These are phyloP conservation scores for Nannizzia gypsea DNA, from an alignment of 2,329 filamentous ascomycete species.

Conservation along the genomic window DNA sequence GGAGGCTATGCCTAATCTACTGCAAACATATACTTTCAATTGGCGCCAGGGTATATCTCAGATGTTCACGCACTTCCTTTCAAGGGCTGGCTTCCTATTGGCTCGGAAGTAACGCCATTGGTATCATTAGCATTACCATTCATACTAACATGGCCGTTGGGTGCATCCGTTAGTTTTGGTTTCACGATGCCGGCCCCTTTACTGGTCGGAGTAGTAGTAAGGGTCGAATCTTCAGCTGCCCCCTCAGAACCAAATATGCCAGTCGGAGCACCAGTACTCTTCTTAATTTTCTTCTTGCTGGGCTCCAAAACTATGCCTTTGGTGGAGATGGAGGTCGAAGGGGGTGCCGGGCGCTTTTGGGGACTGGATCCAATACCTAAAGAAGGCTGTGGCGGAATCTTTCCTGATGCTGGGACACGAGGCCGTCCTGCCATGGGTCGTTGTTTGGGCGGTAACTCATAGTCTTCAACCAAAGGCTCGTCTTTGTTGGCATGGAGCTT, in stretches of 20 bases:
- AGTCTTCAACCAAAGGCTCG: slow-evolving; percentile 78
- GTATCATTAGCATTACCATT: not conserved
- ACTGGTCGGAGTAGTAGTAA: not conserved
- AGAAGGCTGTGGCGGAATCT: slow-evolving; percentile 28
- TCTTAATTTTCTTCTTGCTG: slow-evolving; percentile 34
- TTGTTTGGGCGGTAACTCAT: slow-evolving; percentile 89
- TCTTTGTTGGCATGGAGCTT: slow-evolving; percentile 78
- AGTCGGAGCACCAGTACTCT: slow-evolving; percentile 25
- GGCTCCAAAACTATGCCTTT: slow-evolving; percentile 25
- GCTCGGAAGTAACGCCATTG: not conserved
- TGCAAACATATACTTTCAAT: not conserved
- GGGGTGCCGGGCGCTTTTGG: slow-evolving; percentile 12
- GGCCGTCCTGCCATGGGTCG: slow-evolving; percentile 39
- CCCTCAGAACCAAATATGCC: slow-evolving; percentile 23
- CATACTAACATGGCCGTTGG: not conserved
- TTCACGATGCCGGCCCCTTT: not conserved
- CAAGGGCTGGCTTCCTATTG: not conserved
- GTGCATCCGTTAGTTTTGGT: slow-evolving; percentile 2
- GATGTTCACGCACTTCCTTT: not conserved
- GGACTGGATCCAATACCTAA: slow-evolving; percentile 9
- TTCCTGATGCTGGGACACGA: slow-evolving; percentile 36
- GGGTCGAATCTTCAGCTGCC: not conserved
- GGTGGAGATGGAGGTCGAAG: slow-evolving; percentile 11
- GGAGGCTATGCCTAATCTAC: not conserved
- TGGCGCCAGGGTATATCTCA: not conserved